These are phyloP conservation scores for Salpingoeca rosetta DNA, from an alignment of 78 protist species.

Conservation along the genomic window DNA sequence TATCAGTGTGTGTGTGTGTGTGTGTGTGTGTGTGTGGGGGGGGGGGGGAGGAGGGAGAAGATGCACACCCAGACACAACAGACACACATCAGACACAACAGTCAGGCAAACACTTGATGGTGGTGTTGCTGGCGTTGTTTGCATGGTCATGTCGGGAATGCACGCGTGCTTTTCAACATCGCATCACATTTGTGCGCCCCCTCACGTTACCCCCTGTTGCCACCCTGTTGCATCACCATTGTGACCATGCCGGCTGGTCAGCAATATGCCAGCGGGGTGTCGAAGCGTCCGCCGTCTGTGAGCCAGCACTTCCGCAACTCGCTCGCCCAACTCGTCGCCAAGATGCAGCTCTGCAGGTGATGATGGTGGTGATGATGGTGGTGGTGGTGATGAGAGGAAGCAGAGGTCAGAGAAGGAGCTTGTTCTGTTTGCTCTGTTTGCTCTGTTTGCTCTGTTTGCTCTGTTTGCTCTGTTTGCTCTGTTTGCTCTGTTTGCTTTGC, in stretches of 20 bases:
- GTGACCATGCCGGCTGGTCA: not conserved
- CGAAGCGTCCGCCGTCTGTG: conserved; percentile 15
- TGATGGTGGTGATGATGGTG: too few species aligned
- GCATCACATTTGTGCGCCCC: not conserved
- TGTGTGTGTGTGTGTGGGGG: too few species aligned
- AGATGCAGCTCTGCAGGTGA: conserved; percentile 19
- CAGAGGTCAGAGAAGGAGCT: too few species aligned
- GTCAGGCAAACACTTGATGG: too few species aligned
- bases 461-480: not conserved
- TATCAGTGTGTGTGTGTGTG: too few species aligned
- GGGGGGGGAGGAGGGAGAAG: too few species aligned
- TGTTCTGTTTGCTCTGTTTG: not conserved
- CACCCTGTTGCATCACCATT: not conserved
- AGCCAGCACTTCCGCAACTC: conserved; percentile 16
- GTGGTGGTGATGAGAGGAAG: too few species aligned
- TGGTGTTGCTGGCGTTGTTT: too few species aligned
- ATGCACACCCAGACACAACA: too few species aligned
- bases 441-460: not conserved
- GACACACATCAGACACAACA: too few species aligned
- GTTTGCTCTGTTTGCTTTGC: not conserved
- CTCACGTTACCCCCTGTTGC: not conserved
- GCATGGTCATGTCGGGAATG: too few species aligned
- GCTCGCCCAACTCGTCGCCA: conserved; percentile 18
- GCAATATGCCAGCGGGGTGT: not conserved
- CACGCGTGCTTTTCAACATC: too few species aligned